These are phyloP conservation scores for Venturia pyrina DNA, from an alignment of 2,329 filamentous ascomycete species.

Conservation along the genomic window DNA sequence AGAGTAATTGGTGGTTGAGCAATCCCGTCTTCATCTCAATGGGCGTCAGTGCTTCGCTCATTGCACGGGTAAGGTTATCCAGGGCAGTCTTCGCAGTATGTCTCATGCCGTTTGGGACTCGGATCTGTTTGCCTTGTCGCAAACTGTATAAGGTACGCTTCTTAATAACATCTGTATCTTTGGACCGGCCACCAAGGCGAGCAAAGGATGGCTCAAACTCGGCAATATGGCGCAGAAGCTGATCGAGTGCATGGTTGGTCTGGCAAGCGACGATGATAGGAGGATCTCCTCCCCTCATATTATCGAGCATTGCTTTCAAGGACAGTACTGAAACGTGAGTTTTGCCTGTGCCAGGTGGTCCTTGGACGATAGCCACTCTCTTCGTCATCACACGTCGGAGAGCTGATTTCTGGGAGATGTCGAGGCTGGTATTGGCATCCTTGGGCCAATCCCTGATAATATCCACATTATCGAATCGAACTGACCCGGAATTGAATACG, in stretches of 20 bases:
- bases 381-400: constrained; percentile 61
- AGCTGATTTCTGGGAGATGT: constrained; percentile 61
- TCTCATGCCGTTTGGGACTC: constrained; percentile 2
- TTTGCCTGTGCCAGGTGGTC: constrained; percentile 71
- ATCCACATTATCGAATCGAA: constrained; percentile 37
- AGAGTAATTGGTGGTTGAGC: not conserved
- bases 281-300: constrained; percentile 35
- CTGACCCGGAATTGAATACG: constrained; percentile 24
- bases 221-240: constrained; percentile 58
- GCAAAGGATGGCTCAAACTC: constrained; percentile 53
- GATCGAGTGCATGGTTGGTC: constrained; percentile 85
- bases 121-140: not conserved
- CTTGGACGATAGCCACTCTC: constrained; percentile 68
- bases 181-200: constrained; percentile 59
- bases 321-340: constrained; percentile 71
- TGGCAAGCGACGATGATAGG: constrained; percentile 75
- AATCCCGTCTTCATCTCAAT: constrained; percentile 26
- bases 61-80: not conserved
- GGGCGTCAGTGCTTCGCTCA: constrained; percentile 24
- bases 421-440: constrained; percentile 42
- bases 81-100: not conserved
- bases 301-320: constrained; percentile 51
- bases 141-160: constrained; percentile 49
- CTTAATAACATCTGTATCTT: constrained; percentile 52
- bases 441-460: constrained; percentile 46